A percentile compares a stretch with the other conserved stretches of the same genome.
Conservation (phyloP, 306 rosid species). For the Elaeagnus macrophylla region DNA sequence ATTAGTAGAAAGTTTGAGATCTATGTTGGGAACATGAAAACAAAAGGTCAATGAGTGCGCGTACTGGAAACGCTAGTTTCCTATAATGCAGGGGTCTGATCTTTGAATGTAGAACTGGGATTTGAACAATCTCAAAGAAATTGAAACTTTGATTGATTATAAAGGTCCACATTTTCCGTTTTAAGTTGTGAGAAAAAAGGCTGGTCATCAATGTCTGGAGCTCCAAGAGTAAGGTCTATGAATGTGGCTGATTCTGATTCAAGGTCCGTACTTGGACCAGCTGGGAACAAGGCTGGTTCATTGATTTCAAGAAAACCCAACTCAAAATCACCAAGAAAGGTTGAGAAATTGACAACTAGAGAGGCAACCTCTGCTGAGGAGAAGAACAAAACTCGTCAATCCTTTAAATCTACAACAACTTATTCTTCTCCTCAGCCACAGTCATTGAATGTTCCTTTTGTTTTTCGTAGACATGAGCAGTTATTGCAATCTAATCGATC, state of each 20-base stretch:
- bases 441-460: conserved; percentile 36
- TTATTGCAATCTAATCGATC: conserved; percentile 58
- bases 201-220: conserved; percentile 48
- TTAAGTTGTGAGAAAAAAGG: conserved; percentile 5
- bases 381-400: conserved; percentile 35
- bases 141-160: conserved; percentile 8
- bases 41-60: conserved; percentile 18
- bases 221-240: conserved; percentile 77
- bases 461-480: conserved; percentile 69
- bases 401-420: conserved; percentile 13
- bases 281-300: conserved; percentile 61
- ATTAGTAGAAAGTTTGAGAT: conserved; percentile 37
- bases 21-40: conserved; percentile 29
- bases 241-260: conserved; percentile 70
- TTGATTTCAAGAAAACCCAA: conserved; percentile 39
- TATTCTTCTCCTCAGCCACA: conserved; percentile 38
- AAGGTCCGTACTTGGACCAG: conserved; percentile 64
- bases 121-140: conserved; percentile 15
- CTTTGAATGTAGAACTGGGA: conserved; percentile 15
- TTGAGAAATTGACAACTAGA: conserved; percentile 32
- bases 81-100: conserved; percentile 10
- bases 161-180: conserved; percentile 4
- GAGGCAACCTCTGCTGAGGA: conserved; percentile 42
- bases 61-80: conserved; percentile 9
- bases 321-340: conserved; percentile 52